Conservation (phyloP, 2,329 filamentous ascomycete species). For the Onygenales sp. region DNA sequence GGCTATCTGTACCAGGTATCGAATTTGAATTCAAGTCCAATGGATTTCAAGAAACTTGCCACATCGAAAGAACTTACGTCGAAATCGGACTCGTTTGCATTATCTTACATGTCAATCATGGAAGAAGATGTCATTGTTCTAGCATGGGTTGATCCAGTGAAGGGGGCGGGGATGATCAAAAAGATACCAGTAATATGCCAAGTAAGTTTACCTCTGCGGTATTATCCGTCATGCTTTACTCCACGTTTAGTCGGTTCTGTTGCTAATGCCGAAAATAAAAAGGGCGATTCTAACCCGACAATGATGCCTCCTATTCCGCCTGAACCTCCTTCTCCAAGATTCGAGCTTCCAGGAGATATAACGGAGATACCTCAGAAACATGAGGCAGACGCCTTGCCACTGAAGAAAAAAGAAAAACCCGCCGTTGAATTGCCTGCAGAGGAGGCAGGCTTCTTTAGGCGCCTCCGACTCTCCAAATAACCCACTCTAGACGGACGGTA, state of each 20-base stretch:
- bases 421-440: slow-evolving; percentile 2
- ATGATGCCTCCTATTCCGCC: neutral
- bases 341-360: neutral
- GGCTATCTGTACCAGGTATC: slow-evolving; percentile 31
- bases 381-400: neutral
- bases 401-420: neutral
- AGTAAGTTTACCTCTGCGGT: neutral
- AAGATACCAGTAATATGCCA: slow-evolving; percentile 12
- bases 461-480: neutral
- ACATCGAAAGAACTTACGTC: slow-evolving; percentile 29
- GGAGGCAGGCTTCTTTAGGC: slow-evolving; percentile 1
- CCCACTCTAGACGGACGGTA: neutral
- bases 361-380: neutral
- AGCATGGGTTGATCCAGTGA: slow-evolving; percentile 31
- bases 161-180: slow-evolving; percentile 22
- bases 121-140: slow-evolving; percentile 32
- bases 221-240: neutral
- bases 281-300: neutral
- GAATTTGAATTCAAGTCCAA: slow-evolving; percentile 29
- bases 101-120: slow-evolving; percentile 29
- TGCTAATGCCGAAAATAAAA: neutral
- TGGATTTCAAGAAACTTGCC: slow-evolving; percentile 28
- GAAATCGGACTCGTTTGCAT: slow-evolving; percentile 28
- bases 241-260: neutral
- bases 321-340: neutral